Evolutionary conservation across 306 rosid genomes (phyloP).

Genomic region (Cucurbita argyrosperma): DNA sequence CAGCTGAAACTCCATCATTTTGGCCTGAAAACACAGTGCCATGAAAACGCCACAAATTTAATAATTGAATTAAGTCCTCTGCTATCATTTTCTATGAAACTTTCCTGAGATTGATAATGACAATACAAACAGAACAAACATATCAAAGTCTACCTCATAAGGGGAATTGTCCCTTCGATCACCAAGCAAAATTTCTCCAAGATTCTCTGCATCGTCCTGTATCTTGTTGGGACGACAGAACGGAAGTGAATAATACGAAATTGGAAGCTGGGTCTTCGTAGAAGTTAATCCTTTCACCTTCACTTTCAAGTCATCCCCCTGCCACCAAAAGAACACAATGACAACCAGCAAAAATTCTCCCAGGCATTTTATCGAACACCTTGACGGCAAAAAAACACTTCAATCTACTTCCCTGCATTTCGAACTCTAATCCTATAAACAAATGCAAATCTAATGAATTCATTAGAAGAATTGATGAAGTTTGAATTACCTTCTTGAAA

Average conservation of each 20-base stretch:
- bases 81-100: neutral
- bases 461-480: neutral
- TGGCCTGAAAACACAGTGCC: slow-evolving; percentile 41
- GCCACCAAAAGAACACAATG: slow-evolving; percentile 6
- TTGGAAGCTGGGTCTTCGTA: slow-evolving; percentile 85
- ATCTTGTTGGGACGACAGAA: slow-evolving; percentile 43
- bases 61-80: neutral
- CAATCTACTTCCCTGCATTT: neutral
- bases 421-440: neutral
- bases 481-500: slow-evolving; percentile 48
- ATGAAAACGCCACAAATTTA: neutral
- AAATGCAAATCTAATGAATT: neutral
- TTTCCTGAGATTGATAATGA: neutral
- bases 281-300: slow-evolving; percentile 88
- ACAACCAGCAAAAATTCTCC: neutral
- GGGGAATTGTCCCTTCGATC: slow-evolving; percentile 88
- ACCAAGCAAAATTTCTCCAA: slow-evolving; percentile 96
- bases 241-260: slow-evolving; percentile 73
- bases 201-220: slow-evolving; percentile 78
- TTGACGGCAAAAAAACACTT: neutral
- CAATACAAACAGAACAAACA: neutral
- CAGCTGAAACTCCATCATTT: slow-evolving; percentile 78
- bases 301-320: slow-evolving; percentile 77
- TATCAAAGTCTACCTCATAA: slow-evolving; percentile 45
- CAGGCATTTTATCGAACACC: neutral